phyloP scores from a whole-genome alignment of 176 grass and related monocot genomes.

The Echinochloa phyllopogon region DNA sequence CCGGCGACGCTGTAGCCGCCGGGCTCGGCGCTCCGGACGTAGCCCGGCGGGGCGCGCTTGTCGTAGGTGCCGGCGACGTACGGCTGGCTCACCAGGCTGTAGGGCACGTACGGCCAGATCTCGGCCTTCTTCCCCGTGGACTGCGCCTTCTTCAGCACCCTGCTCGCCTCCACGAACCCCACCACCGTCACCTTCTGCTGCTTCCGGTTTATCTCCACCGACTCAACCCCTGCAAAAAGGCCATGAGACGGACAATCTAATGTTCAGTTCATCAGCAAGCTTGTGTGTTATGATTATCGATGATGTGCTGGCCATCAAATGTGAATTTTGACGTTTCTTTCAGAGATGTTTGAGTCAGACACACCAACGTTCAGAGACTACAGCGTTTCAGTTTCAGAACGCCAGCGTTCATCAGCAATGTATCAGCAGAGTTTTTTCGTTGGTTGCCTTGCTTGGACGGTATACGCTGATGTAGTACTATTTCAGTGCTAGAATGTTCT shows the following conservation, averaged over 20 bases:
- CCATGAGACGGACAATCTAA: neutral
- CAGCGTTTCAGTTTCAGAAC: slow-evolving; percentile 1
- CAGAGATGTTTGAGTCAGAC: neutral
- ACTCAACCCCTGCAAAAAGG: slow-evolving; percentile 53
- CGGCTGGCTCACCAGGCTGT: slow-evolving; percentile 57
- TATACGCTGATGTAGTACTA: neutral
- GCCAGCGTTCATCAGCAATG: no score
- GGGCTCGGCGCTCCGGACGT: slow-evolving; percentile 57
- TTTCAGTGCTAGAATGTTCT: neutral
- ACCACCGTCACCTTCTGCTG: slow-evolving; percentile 68
- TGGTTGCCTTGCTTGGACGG: neutral
- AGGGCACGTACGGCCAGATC: slow-evolving; percentile 72
- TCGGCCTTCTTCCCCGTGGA: slow-evolving; percentile 66
- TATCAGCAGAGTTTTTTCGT: neutral
- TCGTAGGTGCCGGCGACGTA: slow-evolving; percentile 60
- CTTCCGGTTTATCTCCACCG: slow-evolving; percentile 68
- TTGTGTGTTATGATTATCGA: no score
- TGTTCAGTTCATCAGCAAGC: neutral
- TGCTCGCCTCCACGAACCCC: slow-evolving; percentile 58
- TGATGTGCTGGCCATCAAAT: neutral
- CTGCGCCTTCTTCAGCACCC: slow-evolving; percentile 63
- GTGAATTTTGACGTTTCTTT: neutral
- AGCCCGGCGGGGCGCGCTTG: slow-evolving; percentile 67
- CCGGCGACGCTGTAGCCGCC: slow-evolving; percentile 15
- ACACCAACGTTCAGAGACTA: neutral